Base-by-base conservation (phyloP, 2,329 filamentous ascomycete species). In the Pestalotiopsis sp. region DNA sequence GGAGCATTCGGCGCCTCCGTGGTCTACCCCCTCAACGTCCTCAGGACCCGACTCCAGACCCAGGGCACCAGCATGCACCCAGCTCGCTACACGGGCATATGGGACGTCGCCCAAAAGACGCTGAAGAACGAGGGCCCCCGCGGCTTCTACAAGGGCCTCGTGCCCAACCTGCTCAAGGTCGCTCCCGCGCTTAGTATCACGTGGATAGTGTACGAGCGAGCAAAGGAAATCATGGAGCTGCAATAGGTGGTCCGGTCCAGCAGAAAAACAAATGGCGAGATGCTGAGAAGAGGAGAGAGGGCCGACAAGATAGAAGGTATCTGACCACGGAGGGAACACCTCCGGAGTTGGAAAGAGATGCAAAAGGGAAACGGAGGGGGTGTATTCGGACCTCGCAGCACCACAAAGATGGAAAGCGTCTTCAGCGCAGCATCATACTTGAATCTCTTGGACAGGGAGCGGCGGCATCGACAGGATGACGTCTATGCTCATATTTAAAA, bases 101-200 rank as follows among this genome's bases (percentile, higher is more conserved):
- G 91, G 83, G 96, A 99, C 79, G 95, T 98, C 58, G 92, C 94
- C 1, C 87, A 87, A 66, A 93, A 92, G 81, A 99, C 96, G 9
- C 83, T 97, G 45, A 86, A 90, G 74, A 90, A 92, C 64, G 96
- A 99, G 81, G 96, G 96, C 1, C 79, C 93, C 49, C 87, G 93
- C 69, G 96, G 96, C 2, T 84, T 99, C 68, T 99, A 97, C 86
- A 97, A 97, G 81, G 96, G 96, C 1, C 85, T 98, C 72, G 97
- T 95, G 57, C 96, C 96, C 4, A 99, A 98, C 78, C 84, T 99
- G 52, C 86, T 99, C 74, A 99, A 99, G 84, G 96, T 99, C 45
- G 94, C 96, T 11, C 96, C 96, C 2, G 94, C 96, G 38, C 91
- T 99, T 66, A 97, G 94, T 75, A 98, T 99, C 78, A 95, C 94